phyloP scores from a whole-genome alignment of 2,329 filamentous ascomycete species.

The Diaporthe aspalathi region DNA sequence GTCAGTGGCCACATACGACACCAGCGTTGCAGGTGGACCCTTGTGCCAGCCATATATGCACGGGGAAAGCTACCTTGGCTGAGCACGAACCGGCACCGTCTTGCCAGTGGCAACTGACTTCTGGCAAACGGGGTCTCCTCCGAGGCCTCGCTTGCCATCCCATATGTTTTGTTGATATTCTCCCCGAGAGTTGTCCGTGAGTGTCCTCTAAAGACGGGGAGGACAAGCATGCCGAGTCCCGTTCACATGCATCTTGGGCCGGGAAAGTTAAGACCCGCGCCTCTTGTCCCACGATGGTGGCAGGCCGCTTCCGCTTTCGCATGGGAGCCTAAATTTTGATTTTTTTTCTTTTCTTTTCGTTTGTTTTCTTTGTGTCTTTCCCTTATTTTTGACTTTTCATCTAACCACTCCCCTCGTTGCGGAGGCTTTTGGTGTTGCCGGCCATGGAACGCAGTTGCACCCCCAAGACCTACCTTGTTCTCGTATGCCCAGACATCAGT shows the following conservation, averaged over 20 bases:
- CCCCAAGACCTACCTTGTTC: not conserved
- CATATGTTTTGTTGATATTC: not conserved
- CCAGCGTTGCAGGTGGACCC: not conserved
- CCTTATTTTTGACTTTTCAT: no score
- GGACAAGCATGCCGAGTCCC: not conserved
- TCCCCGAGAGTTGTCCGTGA: not conserved
- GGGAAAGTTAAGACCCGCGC: not conserved
- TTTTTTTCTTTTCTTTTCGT: not conserved
- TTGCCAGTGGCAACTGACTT: constrained; percentile 3
- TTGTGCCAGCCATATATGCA: not conserved
- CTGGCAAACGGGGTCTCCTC: not conserved
- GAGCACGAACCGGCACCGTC: not conserved
- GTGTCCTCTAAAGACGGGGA: no score
- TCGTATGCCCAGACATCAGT: constrained; percentile 11
- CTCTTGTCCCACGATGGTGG: not conserved
- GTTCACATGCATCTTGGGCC: not conserved
- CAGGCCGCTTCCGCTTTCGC: not conserved
- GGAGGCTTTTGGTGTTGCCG: constrained; percentile 5
- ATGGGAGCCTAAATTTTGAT: no score
- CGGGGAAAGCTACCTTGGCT: not conserved
- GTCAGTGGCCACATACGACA: not conserved
- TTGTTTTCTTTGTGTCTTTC: no score
- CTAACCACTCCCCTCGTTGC: not conserved
- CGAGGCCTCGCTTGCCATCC: constrained; percentile 12
- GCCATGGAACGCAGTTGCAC: constrained; percentile 13